Evolutionary conservation across 2,329 filamentous ascomycete genomes (phyloP).

Genomic region (Pseudovirgaria hyperparasitica): DNA sequence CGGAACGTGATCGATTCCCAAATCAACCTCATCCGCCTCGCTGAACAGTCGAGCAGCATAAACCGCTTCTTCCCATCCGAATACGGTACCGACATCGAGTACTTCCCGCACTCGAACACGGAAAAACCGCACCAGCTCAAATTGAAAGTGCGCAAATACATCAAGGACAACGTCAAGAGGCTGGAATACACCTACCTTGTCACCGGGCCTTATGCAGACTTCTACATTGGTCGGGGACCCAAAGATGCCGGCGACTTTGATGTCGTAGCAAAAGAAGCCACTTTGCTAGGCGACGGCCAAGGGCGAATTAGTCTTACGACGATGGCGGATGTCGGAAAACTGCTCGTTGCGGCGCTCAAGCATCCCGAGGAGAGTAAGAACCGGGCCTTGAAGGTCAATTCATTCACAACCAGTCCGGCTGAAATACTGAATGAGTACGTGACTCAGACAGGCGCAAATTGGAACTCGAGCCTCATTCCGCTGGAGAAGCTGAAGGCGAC

Average conservation of each 20-base stretch:
- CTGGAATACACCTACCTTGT: constrained; percentile 55
- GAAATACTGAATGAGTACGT: constrained; percentile 55
- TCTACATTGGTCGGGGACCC: constrained; percentile 40
- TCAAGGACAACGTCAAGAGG: constrained; percentile 39
- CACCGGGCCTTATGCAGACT: constrained; percentile 55
- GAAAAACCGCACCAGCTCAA: constrained; percentile 61
- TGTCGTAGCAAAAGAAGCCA: constrained; percentile 41
- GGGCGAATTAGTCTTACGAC: constrained; percentile 55
- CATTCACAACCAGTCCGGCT: constrained; percentile 53
- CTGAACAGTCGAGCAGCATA: constrained; percentile 40
- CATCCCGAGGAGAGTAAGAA: constrained; percentile 42
- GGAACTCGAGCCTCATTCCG: constrained; percentile 41
- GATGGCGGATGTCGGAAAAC: constrained; percentile 57
- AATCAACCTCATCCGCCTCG: constrained; percentile 47
- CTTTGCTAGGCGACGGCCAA: constrained; percentile 49
- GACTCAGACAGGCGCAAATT: constrained; percentile 47
- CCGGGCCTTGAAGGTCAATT: constrained; percentile 54
- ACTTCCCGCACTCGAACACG: constrained; percentile 40
- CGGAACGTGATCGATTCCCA: constrained; percentile 49
- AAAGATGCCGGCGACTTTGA: constrained; percentile 45
- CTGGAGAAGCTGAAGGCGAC: constrained; percentile 40
- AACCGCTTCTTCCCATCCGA: constrained; percentile 56
- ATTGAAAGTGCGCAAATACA: constrained; percentile 50
- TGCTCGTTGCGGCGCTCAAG: constrained; percentile 49
- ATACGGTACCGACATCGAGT: constrained; percentile 54